A percentile compares a stretch with the other conserved stretches of the same genome.
Conservation (phyloP, 139 green algal genomes). For the Diplosphaera chodatii region DNA sequence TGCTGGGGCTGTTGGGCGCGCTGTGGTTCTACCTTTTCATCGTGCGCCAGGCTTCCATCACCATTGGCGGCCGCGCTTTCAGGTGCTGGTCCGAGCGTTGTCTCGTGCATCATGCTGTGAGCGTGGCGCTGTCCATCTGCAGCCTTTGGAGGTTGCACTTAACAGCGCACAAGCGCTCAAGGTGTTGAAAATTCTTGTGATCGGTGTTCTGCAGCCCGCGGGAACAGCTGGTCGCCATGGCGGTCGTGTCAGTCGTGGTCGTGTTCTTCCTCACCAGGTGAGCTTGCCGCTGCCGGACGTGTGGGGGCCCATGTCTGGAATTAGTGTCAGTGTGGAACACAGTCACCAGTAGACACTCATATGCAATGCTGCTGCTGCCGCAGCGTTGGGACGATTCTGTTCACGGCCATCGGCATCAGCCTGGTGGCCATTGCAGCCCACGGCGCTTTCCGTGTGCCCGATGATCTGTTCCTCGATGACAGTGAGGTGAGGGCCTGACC, state of each 20-base stretch:
- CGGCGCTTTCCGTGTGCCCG: conserved; percentile 62
- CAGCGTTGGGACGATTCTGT: conserved; percentile 78
- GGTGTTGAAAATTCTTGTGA: too few species aligned
- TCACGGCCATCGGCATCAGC: conserved; percentile 72
- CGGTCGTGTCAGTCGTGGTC: conserved; percentile 60
- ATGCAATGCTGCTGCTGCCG: too few species aligned
- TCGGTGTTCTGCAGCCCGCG: conserved; percentile 58
- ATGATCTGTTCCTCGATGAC: conserved; percentile 87
- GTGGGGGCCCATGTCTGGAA: too few species aligned
- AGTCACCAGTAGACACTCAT: too few species aligned
- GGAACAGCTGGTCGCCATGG: conserved; percentile 80
- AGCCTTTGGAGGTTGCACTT: too few species aligned
- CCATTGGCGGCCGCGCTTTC: conserved; percentile 68
- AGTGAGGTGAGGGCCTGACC: conserved; percentile 21
- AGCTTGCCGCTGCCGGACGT: neutral
- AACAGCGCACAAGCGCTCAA: too few species aligned
- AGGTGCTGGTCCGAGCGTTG: conserved; percentile 27
- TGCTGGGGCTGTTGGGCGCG: conserved; percentile 58
- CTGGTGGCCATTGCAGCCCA: conserved; percentile 66
- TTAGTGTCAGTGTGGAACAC: too few species aligned
- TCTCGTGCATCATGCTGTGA: too few species aligned
- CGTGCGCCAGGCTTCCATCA: conserved; percentile 60
- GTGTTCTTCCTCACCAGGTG: conserved; percentile 90
- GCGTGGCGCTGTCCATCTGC: too few species aligned
- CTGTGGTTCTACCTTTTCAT: conserved; percentile 85